Evolutionary conservation across 2,329 filamentous ascomycete genomes (phyloP).

Genomic region (Cordyceps fumosorosea): DNA sequence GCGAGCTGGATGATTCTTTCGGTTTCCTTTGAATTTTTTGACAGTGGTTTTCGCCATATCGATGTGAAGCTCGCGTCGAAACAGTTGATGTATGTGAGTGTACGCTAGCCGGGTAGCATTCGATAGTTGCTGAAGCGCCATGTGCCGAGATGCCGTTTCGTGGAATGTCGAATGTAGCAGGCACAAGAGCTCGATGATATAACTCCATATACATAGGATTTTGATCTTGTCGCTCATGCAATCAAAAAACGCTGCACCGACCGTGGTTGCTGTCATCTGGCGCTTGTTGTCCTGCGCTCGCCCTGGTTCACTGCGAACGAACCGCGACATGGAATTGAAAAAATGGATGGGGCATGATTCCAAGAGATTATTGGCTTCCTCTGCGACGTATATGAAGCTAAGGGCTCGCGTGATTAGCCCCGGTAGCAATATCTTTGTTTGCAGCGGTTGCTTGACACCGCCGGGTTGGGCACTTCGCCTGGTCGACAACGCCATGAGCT

Average conservation of each 20-base stretch:
- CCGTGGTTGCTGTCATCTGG: neutral
- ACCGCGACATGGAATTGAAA: neutral
- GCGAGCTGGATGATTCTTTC: neutral
- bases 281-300: too few relatives aligned
- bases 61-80: neutral
- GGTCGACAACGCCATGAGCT: neutral
- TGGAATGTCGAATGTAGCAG: neutral
- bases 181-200: neutral
- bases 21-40: neutral
- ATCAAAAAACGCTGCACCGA: neutral
- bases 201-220: neutral
- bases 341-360: neutral
- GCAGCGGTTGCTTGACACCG: neutral
- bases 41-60: neutral
- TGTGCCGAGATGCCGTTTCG: neutral
- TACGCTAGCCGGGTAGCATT: neutral
- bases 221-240: neutral
- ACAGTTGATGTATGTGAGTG: neutral
- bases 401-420: neutral
- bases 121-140: neutral
- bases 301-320: neutral
- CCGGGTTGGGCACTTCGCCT: neutral
- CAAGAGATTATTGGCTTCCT: neutral
- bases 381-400: neutral
- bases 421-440: neutral